Base-by-base conservation (phyloP, 768 basidiomycete genomes). In the Cystobasidium ongulense region DNA sequence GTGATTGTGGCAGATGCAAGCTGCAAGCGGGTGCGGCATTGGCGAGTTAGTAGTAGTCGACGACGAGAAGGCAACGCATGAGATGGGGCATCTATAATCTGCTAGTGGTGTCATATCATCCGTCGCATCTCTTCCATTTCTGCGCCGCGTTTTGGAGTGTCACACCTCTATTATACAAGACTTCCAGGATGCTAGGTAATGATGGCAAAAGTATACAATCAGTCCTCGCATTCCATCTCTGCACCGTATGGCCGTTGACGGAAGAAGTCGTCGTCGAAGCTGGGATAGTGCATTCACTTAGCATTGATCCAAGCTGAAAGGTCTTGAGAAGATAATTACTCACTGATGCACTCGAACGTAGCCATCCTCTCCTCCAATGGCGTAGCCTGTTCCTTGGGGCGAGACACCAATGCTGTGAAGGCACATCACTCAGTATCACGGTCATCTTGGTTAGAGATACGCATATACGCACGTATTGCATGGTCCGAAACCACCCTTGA, bases 401-500 rank as follows among this genome's bases (percentile, higher is more conserved):
- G 96, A 92, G 0, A 93, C 88, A 36, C 94, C 94, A 75, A 99
- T 89, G 1, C 93, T 98, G 78, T 73, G 78, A 29, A 76, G 75
- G 35, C 76, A 80, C 52, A 80, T 80, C 75, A 62, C 41, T 39
- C 33, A 33, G 57, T 35, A 2, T 59, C n/a, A 29, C 5, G 27
- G 21, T n/a, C 15, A n/a, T 23, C 17, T 25, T 57, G 62, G 21
- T 31, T 35, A 21, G 29, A 36, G 63, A 64, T 11, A 71, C 66
- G 64, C 63, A 50, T 61, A 17, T 25, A 87, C 92, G 77, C 79
- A 96, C 93, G 92, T 93, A 82, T 95, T 94, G 82, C 94, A 88
- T 52, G 92, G 92, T 10, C 92, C 92, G 80, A 98, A 99, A 81
- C 98, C 95, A 15, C 96, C 96, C 81, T 93, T 94, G 52, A 99